phyloP scores from a whole-genome alignment of 129 eudicot genomes.

The Flaveria sonorensis region DNA sequence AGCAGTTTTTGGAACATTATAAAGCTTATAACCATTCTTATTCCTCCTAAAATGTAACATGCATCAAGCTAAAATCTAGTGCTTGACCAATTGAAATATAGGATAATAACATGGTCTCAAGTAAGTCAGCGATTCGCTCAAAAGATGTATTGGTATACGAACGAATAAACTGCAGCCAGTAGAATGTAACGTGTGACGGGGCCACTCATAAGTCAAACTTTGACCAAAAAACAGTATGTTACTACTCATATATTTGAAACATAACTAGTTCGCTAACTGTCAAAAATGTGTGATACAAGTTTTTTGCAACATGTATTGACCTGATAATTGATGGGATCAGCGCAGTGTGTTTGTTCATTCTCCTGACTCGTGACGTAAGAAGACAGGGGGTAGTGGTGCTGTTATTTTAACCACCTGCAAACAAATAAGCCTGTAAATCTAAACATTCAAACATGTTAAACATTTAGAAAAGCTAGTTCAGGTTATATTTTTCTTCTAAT shows the following conservation, averaged over 20 bases:
- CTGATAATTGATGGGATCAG: background rate
- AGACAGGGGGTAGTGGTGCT: slow-evolving; percentile 31
- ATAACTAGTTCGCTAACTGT: background rate
- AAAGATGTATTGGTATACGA: background rate
- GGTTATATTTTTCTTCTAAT: background rate
- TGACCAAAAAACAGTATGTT: background rate
- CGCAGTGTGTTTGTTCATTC: slow-evolving; percentile 10
- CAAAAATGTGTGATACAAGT: background rate
- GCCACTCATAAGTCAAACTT: background rate
- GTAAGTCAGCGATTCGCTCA: background rate
- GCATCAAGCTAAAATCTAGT: too few species aligned
- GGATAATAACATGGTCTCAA: too few species aligned
- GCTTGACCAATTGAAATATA: too few species aligned
- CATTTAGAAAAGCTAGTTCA: background rate
- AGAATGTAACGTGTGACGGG: background rate
- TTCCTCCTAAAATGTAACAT: too few species aligned
- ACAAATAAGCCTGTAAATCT: background rate
- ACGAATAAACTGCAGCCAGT: background rate
- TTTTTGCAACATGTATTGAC: background rate
- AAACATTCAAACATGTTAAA: slow-evolving; percentile 9
- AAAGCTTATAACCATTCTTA: background rate
- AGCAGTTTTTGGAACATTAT: background rate
- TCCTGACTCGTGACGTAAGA: slow-evolving; percentile 18
- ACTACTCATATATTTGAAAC: background rate
- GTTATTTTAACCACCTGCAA: slow-evolving; percentile 35